Evolutionary conservation across 495 filamentous ascomycete genomes (phyloP), one percentile per base, ranked within the genome.

Genomic region (Neurospora sp.): DNA sequence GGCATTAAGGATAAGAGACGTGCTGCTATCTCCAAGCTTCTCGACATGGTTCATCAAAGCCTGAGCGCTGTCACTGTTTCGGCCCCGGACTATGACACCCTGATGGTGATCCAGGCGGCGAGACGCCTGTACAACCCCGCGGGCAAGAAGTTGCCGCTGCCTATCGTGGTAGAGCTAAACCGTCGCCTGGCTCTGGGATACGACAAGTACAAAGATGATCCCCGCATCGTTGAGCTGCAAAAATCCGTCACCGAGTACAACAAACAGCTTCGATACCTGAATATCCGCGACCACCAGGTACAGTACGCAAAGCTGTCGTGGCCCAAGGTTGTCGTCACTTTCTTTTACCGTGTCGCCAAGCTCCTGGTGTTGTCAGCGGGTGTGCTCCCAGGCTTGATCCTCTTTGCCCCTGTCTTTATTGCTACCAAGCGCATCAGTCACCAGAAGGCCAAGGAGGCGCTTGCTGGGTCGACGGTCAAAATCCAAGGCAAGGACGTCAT

Each of bases 81-180:
- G 6, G 90, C 91, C 43, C 96, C 96, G 2, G 94, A 99, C 81
- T 98, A 97, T 79, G 96, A 98, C 76, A 98, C 96, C 19, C 84
- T 99, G 11, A 98, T 98, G 96, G 92, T 94, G 54, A 97, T 98
- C 72, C 96, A 99, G 89, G 96, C 96, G 54, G 96, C 93, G 17
- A 89, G 96, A 75, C 90, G 96, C 66, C 84, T 99, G 37, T 99
- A 99, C 80, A 98, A 98, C 77, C 92, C 92, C 11, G 92, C 92
- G 62, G 92, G 94, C 75, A 98, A 96, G 84, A 97, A 97, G 81
- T 87, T 98, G 31, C 96, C 96, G 6, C 87, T 99, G 54, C 93
- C 96, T 2, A 91, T 94, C 85, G 93, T 98, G 9, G 93, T 99
- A 54, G 96, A 99, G 82, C 89, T 99, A 70, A 99, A 99, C 82